These are phyloP conservation scores for Eucalyptus pauciflora DNA, from an alignment of 345 rosid species.

Conservation along the genomic window DNA sequence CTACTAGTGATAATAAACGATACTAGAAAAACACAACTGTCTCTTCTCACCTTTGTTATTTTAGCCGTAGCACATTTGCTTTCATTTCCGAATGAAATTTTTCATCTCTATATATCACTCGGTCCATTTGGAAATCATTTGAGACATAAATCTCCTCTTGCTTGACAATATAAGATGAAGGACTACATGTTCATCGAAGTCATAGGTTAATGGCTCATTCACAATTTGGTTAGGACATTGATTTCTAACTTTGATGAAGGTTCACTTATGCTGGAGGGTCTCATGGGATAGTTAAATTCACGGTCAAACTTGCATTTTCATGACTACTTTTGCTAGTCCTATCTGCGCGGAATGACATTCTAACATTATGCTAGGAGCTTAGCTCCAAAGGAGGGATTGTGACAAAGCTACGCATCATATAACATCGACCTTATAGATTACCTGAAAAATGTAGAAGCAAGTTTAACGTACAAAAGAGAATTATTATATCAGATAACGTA, in stretches of 20 bases:
- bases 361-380: not conserved
- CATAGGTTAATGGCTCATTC: not conserved
- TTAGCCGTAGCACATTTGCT: accelerated
- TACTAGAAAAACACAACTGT: too few relatives aligned
- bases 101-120: too few relatives aligned
- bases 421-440: not conserved
- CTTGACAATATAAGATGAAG: not conserved
- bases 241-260: not conserved
- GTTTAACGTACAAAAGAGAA: not conserved
- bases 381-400: not conserved
- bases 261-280: not conserved
- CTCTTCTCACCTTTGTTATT: too few relatives aligned
- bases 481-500: not conserved
- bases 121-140: accelerated
- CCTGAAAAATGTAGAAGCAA: not conserved
- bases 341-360: too few relatives aligned
- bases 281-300: not conserved
- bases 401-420: not conserved
- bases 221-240: not conserved
- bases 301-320: not conserved
- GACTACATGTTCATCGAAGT: not conserved
- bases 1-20: accelerated
- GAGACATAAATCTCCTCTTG: too few relatives aligned
- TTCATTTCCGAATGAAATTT: too few relatives aligned
- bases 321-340: not conserved